These are phyloP conservation scores for Carex cristatella DNA, from an alignment of 176 grass and related monocot species.

Conservation along the genomic window DNA sequence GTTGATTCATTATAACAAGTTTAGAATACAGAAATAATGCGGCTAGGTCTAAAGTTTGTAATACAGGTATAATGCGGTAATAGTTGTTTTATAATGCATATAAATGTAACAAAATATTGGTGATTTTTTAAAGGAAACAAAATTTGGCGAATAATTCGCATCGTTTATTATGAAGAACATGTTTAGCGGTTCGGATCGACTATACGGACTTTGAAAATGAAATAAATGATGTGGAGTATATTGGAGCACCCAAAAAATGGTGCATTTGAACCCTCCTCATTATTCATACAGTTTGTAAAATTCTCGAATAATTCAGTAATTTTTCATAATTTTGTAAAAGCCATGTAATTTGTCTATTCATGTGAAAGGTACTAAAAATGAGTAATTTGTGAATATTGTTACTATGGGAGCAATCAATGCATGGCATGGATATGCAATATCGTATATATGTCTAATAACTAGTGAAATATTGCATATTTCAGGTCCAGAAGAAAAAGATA, in stretches of 20 bases:
- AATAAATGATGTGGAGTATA: too few relatives aligned
- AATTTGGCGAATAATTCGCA: neutral
- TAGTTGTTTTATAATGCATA: neutral
- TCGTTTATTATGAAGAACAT: too few relatives aligned
- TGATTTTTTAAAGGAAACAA: neutral
- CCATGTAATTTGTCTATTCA: neutral
- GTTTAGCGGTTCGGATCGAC: too few relatives aligned
- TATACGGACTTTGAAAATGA: too few relatives aligned
- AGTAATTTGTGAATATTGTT: neutral
- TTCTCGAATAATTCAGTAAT: neutral
- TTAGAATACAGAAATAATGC: neutral
- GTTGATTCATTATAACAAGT: neutral
- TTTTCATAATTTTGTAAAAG: neutral
- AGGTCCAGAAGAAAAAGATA: slow-evolving; percentile 98
- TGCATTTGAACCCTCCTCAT: too few relatives aligned
- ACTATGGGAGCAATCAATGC: neutral
- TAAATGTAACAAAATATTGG: neutral
- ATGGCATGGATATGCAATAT: neutral
- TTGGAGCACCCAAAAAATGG: too few relatives aligned
- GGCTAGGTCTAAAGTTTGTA: neutral
- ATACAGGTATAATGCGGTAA: neutral
- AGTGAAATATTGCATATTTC: neutral
- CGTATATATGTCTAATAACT: slow-evolving; percentile 12
- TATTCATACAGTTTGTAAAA: neutral
- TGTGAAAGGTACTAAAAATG: neutral